Conservation (phyloP, 2,329 filamentous ascomycete species). For the Blastomyces gilchristii region DNA sequence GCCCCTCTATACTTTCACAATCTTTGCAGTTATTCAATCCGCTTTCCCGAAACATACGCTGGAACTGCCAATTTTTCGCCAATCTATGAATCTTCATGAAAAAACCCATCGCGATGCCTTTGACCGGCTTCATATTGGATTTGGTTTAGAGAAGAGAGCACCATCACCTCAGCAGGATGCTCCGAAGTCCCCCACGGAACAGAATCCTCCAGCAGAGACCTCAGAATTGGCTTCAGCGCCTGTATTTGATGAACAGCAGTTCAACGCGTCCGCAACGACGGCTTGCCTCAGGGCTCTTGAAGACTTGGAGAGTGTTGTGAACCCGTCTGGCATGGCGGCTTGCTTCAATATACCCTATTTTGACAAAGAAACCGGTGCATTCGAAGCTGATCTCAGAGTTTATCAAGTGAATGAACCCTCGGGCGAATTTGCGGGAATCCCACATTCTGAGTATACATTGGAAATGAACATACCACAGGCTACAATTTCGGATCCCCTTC, state of each 20-base stretch:
- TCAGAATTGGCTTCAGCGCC: constrained; percentile 30
- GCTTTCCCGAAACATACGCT: neutral
- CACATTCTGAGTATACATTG: constrained; percentile 22
- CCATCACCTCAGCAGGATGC: constrained; percentile 10
- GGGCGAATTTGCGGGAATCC: constrained; percentile 37
- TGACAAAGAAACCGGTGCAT: constrained; percentile 54
- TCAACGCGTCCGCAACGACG: constrained; percentile 36
- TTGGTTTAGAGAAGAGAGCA: constrained; percentile 8
- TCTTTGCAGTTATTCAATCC: neutral
- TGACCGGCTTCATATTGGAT: neutral
- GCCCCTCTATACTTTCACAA: neutral
- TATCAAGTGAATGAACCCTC: constrained; percentile 56
- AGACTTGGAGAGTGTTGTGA: constrained; percentile 47
- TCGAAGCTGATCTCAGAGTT: constrained; percentile 66
- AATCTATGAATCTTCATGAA: constrained; percentile 2
- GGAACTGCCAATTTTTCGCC: neutral
- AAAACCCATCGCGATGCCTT: constrained; percentile 9
- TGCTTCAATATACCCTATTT: constrained; percentile 74
- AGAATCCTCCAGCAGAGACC: neutral
- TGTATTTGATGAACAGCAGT: constrained; percentile 29
- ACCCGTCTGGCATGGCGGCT: constrained; percentile 65
- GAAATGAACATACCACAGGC: constrained; percentile 20
- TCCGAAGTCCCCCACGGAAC: neutral
- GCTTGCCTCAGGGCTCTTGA: constrained; percentile 52
- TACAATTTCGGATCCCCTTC: constrained; percentile 16